Conservation (phyloP, 345 rosid species). For the Linum trigynum region DNA sequence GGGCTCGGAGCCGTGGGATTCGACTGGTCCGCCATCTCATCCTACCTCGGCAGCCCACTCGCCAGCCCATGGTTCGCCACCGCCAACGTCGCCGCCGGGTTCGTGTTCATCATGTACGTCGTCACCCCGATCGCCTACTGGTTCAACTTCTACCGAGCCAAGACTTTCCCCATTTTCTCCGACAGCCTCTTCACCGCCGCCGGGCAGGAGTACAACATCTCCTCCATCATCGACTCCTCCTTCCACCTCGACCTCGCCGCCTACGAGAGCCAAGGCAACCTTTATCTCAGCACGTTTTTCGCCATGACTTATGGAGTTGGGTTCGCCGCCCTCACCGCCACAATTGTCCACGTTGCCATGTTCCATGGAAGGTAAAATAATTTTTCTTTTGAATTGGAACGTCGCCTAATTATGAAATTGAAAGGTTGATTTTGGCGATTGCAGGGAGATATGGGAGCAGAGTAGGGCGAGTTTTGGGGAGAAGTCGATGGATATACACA, state of each 20-base stretch:
- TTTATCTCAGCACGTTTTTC: slow-evolving; percentile 76
- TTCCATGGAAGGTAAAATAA: slow-evolving; percentile 76
- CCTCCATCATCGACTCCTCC: slow-evolving; percentile 54
- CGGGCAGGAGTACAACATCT: slow-evolving; percentile 69
- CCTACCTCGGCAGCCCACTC: slow-evolving; percentile 95
- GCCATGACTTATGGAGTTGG: slow-evolving; percentile 86
- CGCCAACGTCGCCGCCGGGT: slow-evolving; percentile 83
- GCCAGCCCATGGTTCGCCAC: slow-evolving; percentile 99
- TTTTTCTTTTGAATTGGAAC: no score
- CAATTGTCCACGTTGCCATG: slow-evolving; percentile 66
- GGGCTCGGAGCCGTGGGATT: slow-evolving; percentile 67
- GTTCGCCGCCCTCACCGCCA: slow-evolving; percentile 81
- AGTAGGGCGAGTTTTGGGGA: slow-evolving; percentile 66
- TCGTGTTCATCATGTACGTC: slow-evolving; percentile 54
- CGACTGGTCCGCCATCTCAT: slow-evolving; percentile 90
- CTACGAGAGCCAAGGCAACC: slow-evolving; percentile 69
- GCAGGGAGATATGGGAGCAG: slow-evolving; percentile 87
- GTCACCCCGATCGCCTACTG: slow-evolving; percentile 71
- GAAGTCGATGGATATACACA: slow-evolving; percentile 56
- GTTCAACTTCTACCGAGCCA: slow-evolving; percentile 66
- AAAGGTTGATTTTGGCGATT: not conserved
- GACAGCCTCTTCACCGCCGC: slow-evolving; percentile 52
- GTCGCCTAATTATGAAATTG: not conserved
- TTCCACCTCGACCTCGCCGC: slow-evolving; percentile 71
- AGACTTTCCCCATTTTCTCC: slow-evolving; percentile 81